These are phyloP conservation scores for Paratinospora sagittata DNA, from an alignment of 164 flowering plant species.

Conservation along the genomic window DNA sequence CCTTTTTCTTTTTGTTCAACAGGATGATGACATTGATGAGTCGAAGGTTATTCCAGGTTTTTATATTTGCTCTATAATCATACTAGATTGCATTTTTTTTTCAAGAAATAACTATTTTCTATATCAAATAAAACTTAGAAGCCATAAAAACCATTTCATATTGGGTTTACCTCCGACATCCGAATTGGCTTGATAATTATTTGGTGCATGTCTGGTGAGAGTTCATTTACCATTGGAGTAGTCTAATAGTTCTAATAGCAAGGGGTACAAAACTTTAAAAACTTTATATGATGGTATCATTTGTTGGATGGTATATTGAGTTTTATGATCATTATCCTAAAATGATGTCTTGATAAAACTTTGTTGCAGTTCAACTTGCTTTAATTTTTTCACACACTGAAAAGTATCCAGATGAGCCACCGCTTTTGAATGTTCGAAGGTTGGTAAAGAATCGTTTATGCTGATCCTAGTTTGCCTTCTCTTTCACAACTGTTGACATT, in stretches of 20 bases:
- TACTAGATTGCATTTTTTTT: neutral
- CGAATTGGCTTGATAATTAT: neutral
- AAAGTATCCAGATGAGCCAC: constrained; percentile 95
- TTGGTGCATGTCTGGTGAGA: neutral
- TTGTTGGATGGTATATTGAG: neutral
- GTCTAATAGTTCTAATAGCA: neutral
- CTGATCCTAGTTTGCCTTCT: neutral
- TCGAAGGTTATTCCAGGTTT: constrained; percentile 54
- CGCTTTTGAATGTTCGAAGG: constrained; percentile 75
- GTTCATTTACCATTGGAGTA: neutral
- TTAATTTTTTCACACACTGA: constrained; percentile 90
- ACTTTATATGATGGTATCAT: constrained; percentile 3
- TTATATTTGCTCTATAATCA: neutral
- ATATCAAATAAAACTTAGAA: neutral
- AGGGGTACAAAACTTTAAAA: neutral
- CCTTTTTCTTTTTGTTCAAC: constrained; percentile 19
- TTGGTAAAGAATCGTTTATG: constrained; percentile 14
- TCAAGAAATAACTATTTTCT: neutral
- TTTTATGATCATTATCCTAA: neutral
- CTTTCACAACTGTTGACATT: too few species aligned
- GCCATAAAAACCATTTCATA: neutral
- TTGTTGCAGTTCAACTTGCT: constrained; percentile 71
- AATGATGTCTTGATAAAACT: constrained; percentile 1
- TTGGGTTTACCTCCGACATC: neutral
- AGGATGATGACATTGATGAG: constrained; percentile 82